These are phyloP conservation scores for Magnolia changhungtana DNA, from an alignment of 164 flowering plant genomes.

Conservation along the genomic window DNA sequence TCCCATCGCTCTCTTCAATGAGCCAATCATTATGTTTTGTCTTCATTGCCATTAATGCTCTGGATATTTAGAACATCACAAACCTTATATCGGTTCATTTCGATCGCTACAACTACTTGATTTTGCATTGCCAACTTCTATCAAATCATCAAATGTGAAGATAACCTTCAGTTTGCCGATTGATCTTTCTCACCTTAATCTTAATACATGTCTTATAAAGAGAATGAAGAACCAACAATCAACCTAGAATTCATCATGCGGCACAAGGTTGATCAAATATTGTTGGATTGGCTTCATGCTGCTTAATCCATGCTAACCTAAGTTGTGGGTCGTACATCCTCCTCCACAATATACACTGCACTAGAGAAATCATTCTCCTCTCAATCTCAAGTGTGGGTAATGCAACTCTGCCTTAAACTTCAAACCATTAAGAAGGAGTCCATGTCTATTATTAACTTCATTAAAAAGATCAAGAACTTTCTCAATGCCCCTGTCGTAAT, in stretches of 20 bases:
- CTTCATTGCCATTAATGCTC: too few species aligned
- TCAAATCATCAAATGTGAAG: neutral
- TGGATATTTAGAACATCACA: too few species aligned
- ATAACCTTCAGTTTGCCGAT: neutral
- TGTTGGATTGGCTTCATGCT: too few species aligned
- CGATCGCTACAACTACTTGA: too few species aligned
- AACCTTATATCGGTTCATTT: too few species aligned
- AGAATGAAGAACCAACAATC: neutral
- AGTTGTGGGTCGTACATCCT: too few species aligned
- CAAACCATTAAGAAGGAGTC: neutral
- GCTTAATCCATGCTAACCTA: too few species aligned
- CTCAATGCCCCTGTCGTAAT: neutral
- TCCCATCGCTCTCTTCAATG: too few species aligned
- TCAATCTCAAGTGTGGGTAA: neutral
- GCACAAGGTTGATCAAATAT: neutral
- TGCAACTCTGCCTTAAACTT: neutral
- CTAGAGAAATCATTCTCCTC: too few species aligned
- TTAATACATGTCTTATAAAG: neutral
- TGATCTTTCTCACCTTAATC: neutral
- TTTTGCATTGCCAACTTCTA: too few species aligned
- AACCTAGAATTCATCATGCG: neutral
- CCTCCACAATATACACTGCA: too few species aligned
- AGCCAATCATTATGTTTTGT: too few species aligned
- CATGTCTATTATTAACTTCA: neutral
- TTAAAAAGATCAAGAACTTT: neutral